Base-by-base conservation (phyloP, 495 filamentous ascomycete genomes). In the Aspergillus cavernicola region DNA sequence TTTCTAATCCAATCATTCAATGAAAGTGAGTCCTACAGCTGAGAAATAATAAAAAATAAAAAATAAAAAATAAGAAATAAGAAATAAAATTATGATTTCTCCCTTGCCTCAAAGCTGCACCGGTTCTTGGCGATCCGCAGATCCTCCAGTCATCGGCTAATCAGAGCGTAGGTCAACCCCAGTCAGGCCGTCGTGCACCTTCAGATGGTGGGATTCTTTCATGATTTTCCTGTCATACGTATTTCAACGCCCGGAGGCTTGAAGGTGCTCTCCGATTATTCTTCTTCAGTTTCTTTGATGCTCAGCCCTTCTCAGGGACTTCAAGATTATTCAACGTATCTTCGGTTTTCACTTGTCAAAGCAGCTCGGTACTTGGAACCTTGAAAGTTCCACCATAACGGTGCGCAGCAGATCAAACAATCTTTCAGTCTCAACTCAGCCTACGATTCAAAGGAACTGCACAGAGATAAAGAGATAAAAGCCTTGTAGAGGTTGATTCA, bases 101-200 rank as follows among this genome's bases (percentile, higher is more conserved):
- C 48, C 54, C 59, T 62, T 62, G 49, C 59, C 55, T 61, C 32
- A 33, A 29, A n/a, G 47, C 55, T 53, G 55, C 59, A 58, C 55
- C 53, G 58, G 52, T 56, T 45, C 60, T 62, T 62, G 60, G 56
- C 60, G 39, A 53, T 44, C 52, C 43, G 60, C 53, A 56, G 60
- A 62, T 62, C 60, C 55, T 58, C 53, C 31, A 29, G 38, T 19
- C 10, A 18, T 23, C 15, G 23, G 33, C 60, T 56, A 59, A 62
- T 57, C 31, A 56, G 18, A 16, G 15, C 22, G 50, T 55, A 39
- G 45, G 50, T 44, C 48, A 53, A n/a, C 57, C 53, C 37, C 49
- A 23, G 50, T 58, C 59, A 59, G 59, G 55, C 59, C 52, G 55
- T 62, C 55, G 53, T 58, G 59, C 59, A 51, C 50, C 50, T 41